A percentile compares a stretch with the other conserved stretches of the same genome.
phyloP scores from a whole-genome alignment of 257 asterid species.

The Solanum chmielewskii region DNA sequence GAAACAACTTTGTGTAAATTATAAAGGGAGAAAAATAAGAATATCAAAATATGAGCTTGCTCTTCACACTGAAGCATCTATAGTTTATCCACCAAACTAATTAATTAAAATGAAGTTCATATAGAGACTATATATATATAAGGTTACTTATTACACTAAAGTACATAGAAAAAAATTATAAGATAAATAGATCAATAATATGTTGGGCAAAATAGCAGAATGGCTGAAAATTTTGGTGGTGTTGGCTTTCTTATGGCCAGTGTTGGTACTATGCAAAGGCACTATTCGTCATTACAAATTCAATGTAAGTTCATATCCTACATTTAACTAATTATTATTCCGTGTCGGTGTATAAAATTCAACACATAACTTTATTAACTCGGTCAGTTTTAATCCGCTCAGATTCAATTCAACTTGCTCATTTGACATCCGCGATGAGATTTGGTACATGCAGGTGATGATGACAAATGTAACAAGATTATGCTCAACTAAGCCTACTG shows the following conservation, averaged over 20 bases:
- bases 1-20: not conserved
- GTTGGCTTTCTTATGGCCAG: slow-evolving; percentile 15
- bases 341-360: not conserved
- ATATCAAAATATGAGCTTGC: not conserved
- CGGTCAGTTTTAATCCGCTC: not conserved
- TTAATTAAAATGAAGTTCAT: not conserved
- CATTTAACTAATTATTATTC: not conserved
- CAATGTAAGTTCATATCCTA: slow-evolving; percentile 21
- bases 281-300: slow-evolving; percentile 34
- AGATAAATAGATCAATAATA: not conserved
- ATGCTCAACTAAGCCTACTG: slow-evolving; percentile 45
- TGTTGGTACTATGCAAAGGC: slow-evolving; percentile 14
- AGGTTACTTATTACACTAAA: not conserved
- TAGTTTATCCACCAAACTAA: slow-evolving; percentile 15
- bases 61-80: slow-evolving; percentile 7
- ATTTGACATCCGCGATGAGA: not conserved
- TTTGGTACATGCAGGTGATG: slow-evolving; percentile 26
- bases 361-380: not conserved
- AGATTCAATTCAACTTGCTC: not conserved
- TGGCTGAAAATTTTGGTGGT: slow-evolving; percentile 19
- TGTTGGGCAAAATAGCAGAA: slow-evolving; percentile 5
- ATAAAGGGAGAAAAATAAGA: slow-evolving; percentile 5
- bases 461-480: slow-evolving; percentile 19
- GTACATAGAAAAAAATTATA: not conserved
- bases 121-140: not conserved